Conservation (phyloP, 192 early-diverging fungal species). For the Coemansia sp. region DNA sequence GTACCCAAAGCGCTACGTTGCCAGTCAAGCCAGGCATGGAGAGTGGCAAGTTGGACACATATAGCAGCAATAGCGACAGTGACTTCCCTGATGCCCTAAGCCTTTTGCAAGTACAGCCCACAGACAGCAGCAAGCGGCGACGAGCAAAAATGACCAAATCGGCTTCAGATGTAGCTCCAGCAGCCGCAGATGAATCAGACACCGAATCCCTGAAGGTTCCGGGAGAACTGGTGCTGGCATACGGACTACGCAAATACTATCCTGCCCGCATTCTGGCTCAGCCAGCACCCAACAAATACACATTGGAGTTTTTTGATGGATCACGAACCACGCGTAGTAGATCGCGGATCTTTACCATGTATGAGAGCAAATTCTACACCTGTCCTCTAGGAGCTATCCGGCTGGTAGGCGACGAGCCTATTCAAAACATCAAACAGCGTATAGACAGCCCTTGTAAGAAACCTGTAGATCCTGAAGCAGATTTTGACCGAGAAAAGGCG, state of each 20-base stretch:
- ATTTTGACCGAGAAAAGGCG: slow-evolving; percentile 31
- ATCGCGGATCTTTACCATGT: slow-evolving; percentile 36
- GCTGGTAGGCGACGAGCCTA: slow-evolving; percentile 40
- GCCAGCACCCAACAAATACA: slow-evolving; percentile 15
- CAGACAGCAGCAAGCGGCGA: not conserved
- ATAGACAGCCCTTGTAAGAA: not conserved
- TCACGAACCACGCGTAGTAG: slow-evolving; percentile 10
- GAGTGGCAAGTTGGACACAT: not conserved
- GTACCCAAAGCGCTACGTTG: slow-evolving; percentile 24
- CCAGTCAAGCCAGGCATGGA: not conserved
- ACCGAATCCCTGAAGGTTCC: slow-evolving; percentile 27
- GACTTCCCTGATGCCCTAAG: slow-evolving; percentile 46
- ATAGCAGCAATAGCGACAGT: slow-evolving; percentile 33
- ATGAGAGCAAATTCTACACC: slow-evolving; percentile 39
- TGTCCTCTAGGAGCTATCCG: slow-evolving; percentile 33
- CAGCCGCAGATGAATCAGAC: slow-evolving; percentile 19
- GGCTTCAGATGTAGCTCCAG: slow-evolving; percentile 22
- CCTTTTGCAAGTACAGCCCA: slow-evolving; percentile 19
- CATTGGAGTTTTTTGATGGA: slow-evolving; percentile 44
- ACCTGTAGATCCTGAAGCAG: slow-evolving; percentile 14
- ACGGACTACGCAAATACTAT: slow-evolving; percentile 39
- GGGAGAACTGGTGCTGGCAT: slow-evolving; percentile 44
- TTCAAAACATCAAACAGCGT: not conserved
- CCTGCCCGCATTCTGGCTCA: slow-evolving; percentile 30
- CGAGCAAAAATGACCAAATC: slow-evolving; percentile 21